These are phyloP conservation scores for Saccharomycopsis sp. DNA, from an alignment of 805 yeast species.

Conservation along the genomic window DNA sequence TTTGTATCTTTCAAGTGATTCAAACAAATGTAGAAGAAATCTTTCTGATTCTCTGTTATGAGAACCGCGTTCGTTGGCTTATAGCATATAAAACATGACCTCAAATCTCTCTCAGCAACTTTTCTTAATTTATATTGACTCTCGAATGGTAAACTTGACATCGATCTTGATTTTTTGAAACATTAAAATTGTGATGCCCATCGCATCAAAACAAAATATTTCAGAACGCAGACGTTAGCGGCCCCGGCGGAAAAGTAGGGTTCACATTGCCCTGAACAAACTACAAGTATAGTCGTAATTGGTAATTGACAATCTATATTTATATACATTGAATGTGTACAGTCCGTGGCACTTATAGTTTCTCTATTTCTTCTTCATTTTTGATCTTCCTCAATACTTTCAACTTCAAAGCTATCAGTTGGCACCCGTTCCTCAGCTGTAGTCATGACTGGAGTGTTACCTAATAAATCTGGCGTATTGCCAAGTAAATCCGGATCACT, in stretches of 20 bases:
- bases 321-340: not conserved
- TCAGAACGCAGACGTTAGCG: too few species aligned
- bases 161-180: too few species aligned
- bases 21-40: conserved; percentile 47
- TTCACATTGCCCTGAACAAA: too few species aligned
- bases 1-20: conserved; percentile 40
- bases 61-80: conserved; percentile 42
- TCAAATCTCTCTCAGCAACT: conserved; percentile 37
- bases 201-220: too few species aligned
- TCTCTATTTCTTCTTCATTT: not conserved
- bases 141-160: conserved; percentile 11
- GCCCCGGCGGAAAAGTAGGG: too few species aligned
- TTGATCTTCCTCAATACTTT: conserved; percentile 5
- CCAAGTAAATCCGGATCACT: conserved; percentile 1
- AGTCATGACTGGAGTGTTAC: conserved; percentile 3
- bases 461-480: conserved; percentile 4
- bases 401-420: not conserved
- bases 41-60: conserved; percentile 31
- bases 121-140: conserved; percentile 35
- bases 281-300: too few species aligned
- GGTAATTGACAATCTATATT: too few species aligned
- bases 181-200: too few species aligned
- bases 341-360: not conserved
- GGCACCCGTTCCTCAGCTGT: conserved; percentile 1
- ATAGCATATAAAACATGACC: conserved; percentile 45